These are phyloP conservation scores for Ceratocystiopsis sp. DNA, from an alignment of 2,329 filamentous ascomycete genomes.

Conservation along the genomic window DNA sequence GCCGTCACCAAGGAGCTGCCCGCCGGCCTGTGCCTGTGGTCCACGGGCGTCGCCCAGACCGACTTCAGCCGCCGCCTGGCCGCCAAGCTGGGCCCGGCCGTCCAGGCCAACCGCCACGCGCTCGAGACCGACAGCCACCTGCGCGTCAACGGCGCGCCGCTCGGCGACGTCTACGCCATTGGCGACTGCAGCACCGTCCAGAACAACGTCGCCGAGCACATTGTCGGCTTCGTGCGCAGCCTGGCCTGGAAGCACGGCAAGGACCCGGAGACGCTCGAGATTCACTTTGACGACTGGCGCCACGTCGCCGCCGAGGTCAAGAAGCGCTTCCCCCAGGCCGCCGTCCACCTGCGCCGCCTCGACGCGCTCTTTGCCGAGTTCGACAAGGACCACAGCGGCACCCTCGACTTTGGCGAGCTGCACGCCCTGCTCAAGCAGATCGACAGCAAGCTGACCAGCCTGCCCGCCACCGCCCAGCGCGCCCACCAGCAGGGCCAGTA, in stretches of 20 bases:
- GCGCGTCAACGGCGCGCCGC: conserved; percentile 68
- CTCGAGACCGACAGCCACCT: conserved; percentile 91
- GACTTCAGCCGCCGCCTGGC: conserved; percentile 63
- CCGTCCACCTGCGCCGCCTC: conserved; percentile 70
- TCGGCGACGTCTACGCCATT: conserved; percentile 92
- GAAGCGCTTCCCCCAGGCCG: conserved; percentile 79
- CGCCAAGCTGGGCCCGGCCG: conserved; percentile 47
- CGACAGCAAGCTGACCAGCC: conserved; percentile 81
- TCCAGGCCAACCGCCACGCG: conserved; percentile 77
- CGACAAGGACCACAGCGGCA: conserved; percentile 83
- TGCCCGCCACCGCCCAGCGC: conserved; percentile 89
- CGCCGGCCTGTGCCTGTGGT: conserved; percentile 95
- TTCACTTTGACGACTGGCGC: conserved; percentile 81
- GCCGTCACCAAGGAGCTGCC: conserved; percentile 81
- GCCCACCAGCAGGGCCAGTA: conserved; percentile 94
- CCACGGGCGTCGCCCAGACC: conserved; percentile 81
- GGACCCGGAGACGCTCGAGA: conserved; percentile 72
- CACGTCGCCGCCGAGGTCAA: conserved; percentile 68
- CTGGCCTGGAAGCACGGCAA: conserved; percentile 84
- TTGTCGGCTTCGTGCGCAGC: conserved; percentile 75
- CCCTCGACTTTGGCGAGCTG: conserved; percentile 85
- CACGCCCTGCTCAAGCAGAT: conserved; percentile 79
- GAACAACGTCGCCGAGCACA: conserved; percentile 87
- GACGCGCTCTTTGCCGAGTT: conserved; percentile 86
- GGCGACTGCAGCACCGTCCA: conserved; percentile 94